Percentiles rank a stretch among this genome's conserved stretches.
These are phyloP conservation scores for Hemisphaericaspora nanyangensis DNA, from an alignment of 805 yeast genomes.

Conservation along the genomic window DNA sequence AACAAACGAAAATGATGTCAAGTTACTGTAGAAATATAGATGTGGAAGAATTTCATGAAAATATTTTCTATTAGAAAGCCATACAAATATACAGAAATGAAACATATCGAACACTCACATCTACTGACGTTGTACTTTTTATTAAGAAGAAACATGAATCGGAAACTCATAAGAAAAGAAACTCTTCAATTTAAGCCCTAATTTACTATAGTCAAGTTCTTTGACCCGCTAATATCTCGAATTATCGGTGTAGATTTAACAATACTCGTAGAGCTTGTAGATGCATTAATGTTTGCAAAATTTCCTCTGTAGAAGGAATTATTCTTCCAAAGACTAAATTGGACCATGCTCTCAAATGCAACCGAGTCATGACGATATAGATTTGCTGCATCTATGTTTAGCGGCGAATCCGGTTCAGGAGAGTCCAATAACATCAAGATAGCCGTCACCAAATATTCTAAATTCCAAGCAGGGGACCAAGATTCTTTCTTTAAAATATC, in stretches of 20 bases:
- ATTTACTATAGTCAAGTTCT: neutral
- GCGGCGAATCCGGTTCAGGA: slow-evolving; percentile 71
- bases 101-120: too few species aligned
- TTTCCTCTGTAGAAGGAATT: slow-evolving; percentile 18
- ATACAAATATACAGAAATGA: too few species aligned
- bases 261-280: slow-evolving; percentile 1
- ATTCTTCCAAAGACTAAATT: slow-evolving; percentile 38
- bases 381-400: slow-evolving; percentile 68
- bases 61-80: too few species aligned
- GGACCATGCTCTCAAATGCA: slow-evolving; percentile 39
- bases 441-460: slow-evolving; percentile 53
- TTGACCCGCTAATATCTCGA: slow-evolving; percentile 7
- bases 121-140: too few species aligned
- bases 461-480: slow-evolving; percentile 78
- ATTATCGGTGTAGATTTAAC: slow-evolving; percentile 5
- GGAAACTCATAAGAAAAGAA: too few species aligned
- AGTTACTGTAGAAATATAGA: too few species aligned
- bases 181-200: too few species aligned
- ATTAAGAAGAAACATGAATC: too few species aligned
- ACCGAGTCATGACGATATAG: slow-evolving; percentile 42
- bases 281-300: neutral
- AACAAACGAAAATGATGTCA: too few species aligned
- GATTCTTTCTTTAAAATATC: slow-evolving; percentile 53
- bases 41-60: too few species aligned
- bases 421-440: slow-evolving; percentile 53